These are phyloP conservation scores for Ophiostoma australiae DNA, from an alignment of 2,329 filamentous ascomycete species.

Conservation along the genomic window DNA sequence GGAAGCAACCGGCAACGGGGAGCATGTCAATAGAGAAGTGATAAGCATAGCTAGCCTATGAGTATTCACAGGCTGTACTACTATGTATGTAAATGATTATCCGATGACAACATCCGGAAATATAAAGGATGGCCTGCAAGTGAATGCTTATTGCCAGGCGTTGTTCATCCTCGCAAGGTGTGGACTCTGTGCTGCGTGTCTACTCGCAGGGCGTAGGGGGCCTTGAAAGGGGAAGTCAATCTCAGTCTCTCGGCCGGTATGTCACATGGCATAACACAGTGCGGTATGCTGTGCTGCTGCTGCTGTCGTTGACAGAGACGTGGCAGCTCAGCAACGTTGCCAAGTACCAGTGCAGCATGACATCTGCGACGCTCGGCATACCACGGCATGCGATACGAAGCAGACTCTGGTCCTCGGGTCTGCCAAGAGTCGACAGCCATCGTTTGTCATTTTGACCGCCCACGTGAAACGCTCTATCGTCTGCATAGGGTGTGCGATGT, in stretches of 20 bases:
- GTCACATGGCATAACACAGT: neutral
- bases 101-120: conserved; percentile 2
- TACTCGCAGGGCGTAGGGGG: neutral
- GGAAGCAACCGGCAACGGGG: neutral
- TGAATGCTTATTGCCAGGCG: neutral
- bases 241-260: conserved; percentile 1
- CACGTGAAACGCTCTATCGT: neutral
- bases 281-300: no score
- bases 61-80: neutral
- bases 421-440: neutral
- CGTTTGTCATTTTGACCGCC: neutral
- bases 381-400: neutral
- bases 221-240: neutral
- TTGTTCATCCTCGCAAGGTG: neutral
- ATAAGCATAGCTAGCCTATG: neutral
- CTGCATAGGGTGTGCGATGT: neutral
- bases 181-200: neutral
- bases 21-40: neutral
- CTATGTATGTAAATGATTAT: neutral
- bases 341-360: neutral
- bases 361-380: neutral
- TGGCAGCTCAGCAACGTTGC: neutral
- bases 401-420: neutral
- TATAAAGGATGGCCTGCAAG: neutral
- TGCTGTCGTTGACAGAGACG: no score